Conservation (phyloP, 371 early-diverging fungal species). For the Chytridium lagenaria region DNA sequence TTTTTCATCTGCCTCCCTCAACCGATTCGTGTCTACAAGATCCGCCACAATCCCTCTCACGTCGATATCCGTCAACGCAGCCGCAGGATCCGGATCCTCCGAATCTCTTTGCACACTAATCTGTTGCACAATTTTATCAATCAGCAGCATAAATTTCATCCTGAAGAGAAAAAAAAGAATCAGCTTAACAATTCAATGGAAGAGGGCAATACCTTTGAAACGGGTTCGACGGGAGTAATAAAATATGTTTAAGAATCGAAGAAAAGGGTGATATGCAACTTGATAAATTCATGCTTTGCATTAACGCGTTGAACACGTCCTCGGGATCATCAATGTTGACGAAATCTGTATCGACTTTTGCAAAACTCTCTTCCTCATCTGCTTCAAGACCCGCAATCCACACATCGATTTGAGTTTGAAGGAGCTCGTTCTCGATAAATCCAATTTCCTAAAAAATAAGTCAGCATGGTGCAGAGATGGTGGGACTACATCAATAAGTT, state of each 20-base stretch:
- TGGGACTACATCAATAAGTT: constrained; percentile 50
- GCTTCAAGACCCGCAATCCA: constrained; percentile 52
- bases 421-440: constrained; percentile 52
- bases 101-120: constrained; percentile 46
- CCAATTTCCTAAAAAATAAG: constrained; percentile 45
- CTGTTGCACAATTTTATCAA: constrained; percentile 57
- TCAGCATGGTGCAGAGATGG: neutral
- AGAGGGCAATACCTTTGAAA: constrained; percentile 24
- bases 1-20: constrained; percentile 49
- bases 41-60: constrained; percentile 40
- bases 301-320: constrained; percentile 30
- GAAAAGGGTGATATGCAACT: constrained; percentile 24
- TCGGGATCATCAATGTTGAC: constrained; percentile 40
- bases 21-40: constrained; percentile 37
- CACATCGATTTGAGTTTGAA: constrained; percentile 60
- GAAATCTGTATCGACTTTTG: constrained; percentile 30
- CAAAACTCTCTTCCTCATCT: constrained; percentile 50
- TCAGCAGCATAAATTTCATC: constrained; percentile 50
- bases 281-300: constrained; percentile 24
- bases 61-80: constrained; percentile 45
- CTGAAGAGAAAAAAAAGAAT: constrained; percentile 28
- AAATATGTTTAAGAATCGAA: constrained; percentile 36
- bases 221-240: constrained; percentile 40
- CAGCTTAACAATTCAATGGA: neutral
- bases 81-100: constrained; percentile 55